phyloP scores from a whole-genome alignment of 805 yeast genomes.

The Blastobotrys attinorum region DNA sequence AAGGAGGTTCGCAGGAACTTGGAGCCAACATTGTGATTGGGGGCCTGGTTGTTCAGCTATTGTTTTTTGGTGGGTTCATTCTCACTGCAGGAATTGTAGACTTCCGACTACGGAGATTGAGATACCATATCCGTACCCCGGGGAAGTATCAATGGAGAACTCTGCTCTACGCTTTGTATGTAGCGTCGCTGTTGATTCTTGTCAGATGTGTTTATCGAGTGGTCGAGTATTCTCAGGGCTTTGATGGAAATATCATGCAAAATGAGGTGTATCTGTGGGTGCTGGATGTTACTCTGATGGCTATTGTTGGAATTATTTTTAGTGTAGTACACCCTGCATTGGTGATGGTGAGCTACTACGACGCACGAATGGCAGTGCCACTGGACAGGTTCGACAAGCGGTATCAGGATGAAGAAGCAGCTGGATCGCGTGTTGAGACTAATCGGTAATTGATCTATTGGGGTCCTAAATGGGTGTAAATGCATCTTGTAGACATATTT shows the following conservation, averaged over 20 bases:
- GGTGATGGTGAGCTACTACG: conserved; percentile 1
- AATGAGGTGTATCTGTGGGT: conserved; percentile 15
- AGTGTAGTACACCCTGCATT: neutral
- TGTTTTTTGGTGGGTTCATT: conserved; percentile 56
- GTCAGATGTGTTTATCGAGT: conserved; percentile 67
- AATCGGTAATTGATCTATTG: too few relatives aligned
- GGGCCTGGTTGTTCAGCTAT: conserved; percentile 71
- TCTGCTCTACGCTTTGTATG: conserved; percentile 16
- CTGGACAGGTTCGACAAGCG: too few relatives aligned
- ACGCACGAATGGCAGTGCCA: too few relatives aligned
- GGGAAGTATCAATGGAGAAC: conserved; percentile 5
- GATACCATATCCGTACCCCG: neutral
- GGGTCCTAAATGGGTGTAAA: too few relatives aligned
- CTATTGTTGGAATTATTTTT: neutral
- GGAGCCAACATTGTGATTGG: conserved; percentile 67
- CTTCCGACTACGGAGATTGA: conserved; percentile 6
- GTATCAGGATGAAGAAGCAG: too few relatives aligned
- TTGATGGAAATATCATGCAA: conserved; percentile 1
- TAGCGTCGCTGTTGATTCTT: conserved; percentile 46
- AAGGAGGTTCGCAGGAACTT: conserved; percentile 32
- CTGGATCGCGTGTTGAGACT: too few relatives aligned
- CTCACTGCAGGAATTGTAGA: conserved; percentile 32
- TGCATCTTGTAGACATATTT: too few relatives aligned
- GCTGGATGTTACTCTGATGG: conserved; percentile 15
- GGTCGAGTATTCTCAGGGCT: conserved; percentile 4